Evolutionary conservation across 129 eudicot genomes (phyloP), one percentile per base, ranked within the genome.

Genomic region (Erigeron canadensis): DNA sequence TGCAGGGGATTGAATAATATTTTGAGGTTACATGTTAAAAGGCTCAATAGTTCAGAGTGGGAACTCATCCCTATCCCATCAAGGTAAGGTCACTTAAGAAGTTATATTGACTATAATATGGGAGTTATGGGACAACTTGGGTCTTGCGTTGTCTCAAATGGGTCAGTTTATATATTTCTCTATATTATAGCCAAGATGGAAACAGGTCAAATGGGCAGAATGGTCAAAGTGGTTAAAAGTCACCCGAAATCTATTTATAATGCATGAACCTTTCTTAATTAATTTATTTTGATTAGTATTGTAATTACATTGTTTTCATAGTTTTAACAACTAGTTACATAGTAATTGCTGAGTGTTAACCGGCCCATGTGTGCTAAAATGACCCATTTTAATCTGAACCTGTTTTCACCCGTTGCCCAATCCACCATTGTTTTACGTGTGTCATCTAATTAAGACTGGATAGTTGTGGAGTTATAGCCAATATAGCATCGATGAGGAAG

Each of bases 1-100:
- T 81, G 77, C 90, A 94, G 99, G 84, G 96, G 97, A 46, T 71
- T 94, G 53, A 94, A 77, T 77, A 94, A 94, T 81, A 94, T 94
- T 53, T 71, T 94, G 81, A 84, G 86, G 86, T 78, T 94, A 21
- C 81, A 94, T 75, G 74, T 90, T 60, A 90, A 94, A 78, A 81
- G 83, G 74, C 86, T 76, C 41, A 86, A 86, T 70, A 67, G 81
- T 78, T 79, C 90, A 18, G 89, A 81, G 54, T 94, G 99, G 99
- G 97, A 94, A 81, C 84, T 81, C 62, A 57, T 94, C 72, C 81
- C 89, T 19, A 75, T 94, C 19, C 99, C 99, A 40, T 84, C 96
- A 51, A 94, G 88, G 99, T 94, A 80, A 65, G 42, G 65, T 39
- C 46, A 37, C 21, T 15, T 50, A 50, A 13, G 57, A 2, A 28